Conservation (phyloP, 2,329 filamentous ascomycete species). For the Pleurostoma richardsiae region DNA sequence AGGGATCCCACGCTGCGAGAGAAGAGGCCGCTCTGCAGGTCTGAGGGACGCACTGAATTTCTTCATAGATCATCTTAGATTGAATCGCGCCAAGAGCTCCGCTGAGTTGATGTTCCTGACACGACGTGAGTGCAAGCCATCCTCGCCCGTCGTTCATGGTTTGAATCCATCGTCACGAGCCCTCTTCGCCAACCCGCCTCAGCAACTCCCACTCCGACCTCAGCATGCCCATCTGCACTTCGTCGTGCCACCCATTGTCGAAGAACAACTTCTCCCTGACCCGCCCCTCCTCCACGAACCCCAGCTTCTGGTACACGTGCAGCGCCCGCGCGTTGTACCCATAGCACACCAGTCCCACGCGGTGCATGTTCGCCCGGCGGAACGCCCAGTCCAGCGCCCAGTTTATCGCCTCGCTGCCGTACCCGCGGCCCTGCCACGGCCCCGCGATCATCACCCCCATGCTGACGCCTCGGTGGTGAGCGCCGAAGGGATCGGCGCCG, state of each 20-base stretch:
- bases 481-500: not conserved
- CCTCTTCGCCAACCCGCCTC: not conserved
- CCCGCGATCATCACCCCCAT: slow-evolving; percentile 16
- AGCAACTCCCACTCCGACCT: slow-evolving; percentile 19
- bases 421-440: slow-evolving; percentile 27
- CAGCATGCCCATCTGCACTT: slow-evolving; percentile 16
- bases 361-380: slow-evolving; percentile 26
- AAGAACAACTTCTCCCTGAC: slow-evolving; percentile 19
- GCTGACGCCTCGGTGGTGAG: slow-evolving; percentile 15
- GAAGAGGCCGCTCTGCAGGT: slow-evolving; percentile 56
- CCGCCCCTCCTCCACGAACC: slow-evolving; percentile 29
- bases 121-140: too few species aligned
- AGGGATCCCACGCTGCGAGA: slow-evolving; percentile 50
- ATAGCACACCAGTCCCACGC: slow-evolving; percentile 26
- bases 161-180: too few species aligned
- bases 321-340: slow-evolving; percentile 29
- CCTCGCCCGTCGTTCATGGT: too few species aligned
- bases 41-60: slow-evolving; percentile 14
- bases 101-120: too few species aligned
- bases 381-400: slow-evolving; percentile 35
- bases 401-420: slow-evolving; percentile 31
- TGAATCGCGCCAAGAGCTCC: too few species aligned
- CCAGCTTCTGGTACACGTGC: slow-evolving; percentile 29
- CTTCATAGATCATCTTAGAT: too few species aligned
- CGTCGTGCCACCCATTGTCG: slow-evolving; percentile 22